Percentiles rank a stretch among this genome's conserved stretches.
phyloP scores from a whole-genome alignment of 208 protist genomes.

The Trypanosoma caninum region DNA sequence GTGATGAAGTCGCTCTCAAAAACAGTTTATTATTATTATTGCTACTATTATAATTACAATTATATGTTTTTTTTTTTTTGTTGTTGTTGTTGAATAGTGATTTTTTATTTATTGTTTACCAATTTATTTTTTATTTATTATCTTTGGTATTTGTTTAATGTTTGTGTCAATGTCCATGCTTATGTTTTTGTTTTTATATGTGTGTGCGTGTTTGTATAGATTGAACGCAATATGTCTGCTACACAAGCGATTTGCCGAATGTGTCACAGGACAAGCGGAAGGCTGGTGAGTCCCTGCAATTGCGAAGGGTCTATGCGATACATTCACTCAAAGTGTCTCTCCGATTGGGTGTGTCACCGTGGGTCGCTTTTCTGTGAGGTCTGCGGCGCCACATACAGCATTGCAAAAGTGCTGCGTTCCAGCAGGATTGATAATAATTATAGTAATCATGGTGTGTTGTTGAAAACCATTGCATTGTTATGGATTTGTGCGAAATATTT shows the following conservation, averaged over 20 bases:
- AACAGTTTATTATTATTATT: no score
- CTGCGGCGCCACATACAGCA: conserved; percentile 24
- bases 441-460: neutral
- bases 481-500: conserved; percentile 7
- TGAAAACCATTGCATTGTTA: neutral
- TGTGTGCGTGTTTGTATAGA: neutral
- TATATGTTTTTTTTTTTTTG: neutral
- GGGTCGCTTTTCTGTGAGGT: conserved; percentile 33
- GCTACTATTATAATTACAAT: neutral
- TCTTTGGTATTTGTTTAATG: neutral
- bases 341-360: conserved; percentile 23
- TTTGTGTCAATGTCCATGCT: neutral
- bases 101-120: neutral
- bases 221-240: conserved; percentile 8
- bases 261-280: conserved; percentile 24
- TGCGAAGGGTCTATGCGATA: conserved; percentile 35
- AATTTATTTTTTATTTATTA: neutral
- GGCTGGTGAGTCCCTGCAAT: conserved; percentile 26
- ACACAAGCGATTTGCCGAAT: conserved; percentile 24
- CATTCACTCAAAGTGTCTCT: conserved; percentile 34
- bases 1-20: no score
- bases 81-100: neutral
- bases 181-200: neutral
- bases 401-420: conserved; percentile 28
- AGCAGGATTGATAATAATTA: no score